Evolutionary conservation across 495 filamentous ascomycete species (phyloP).

Genomic region (Aspergillus funiculosus): DNA sequence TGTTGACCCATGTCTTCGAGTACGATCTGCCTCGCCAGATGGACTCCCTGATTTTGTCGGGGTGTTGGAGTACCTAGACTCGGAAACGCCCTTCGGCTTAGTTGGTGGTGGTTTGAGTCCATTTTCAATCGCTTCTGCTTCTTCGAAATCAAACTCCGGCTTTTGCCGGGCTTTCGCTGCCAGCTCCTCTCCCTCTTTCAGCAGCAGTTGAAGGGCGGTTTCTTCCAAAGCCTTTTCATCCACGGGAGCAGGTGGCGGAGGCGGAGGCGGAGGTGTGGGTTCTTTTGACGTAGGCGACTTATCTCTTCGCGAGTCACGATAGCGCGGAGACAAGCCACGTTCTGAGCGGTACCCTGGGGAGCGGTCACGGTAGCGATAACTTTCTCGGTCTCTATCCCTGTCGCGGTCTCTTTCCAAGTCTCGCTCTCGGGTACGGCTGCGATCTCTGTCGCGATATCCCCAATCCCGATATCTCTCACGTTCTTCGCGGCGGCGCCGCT

Average conservation of each 20-base stretch:
- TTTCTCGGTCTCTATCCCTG: conserved; percentile 34
- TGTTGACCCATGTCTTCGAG: conserved; percentile 26
- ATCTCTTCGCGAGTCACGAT: conserved; percentile 36
- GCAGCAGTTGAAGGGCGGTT: conserved; percentile 47
- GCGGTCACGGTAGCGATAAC: conserved; percentile 36
- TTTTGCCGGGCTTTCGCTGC: conserved; percentile 55
- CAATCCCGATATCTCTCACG: conserved; percentile 35
- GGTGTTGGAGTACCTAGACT: conserved; percentile 28
- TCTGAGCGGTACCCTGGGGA: conserved; percentile 36
- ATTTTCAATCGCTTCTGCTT: conserved; percentile 45
- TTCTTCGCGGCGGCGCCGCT: conserved; percentile 43
- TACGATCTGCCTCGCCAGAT: conserved; percentile 22
- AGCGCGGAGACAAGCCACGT: conserved; percentile 34
- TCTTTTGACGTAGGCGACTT: conserved; percentile 36
- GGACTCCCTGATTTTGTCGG: conserved; percentile 28
- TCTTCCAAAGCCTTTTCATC: conserved; percentile 56
- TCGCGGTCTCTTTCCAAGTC: conserved; percentile 39
- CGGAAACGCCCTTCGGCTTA: conserved; percentile 23
- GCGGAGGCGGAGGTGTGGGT: conserved; percentile 29
- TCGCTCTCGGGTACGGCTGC: conserved; percentile 25
- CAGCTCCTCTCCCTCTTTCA: conserved; percentile 56
- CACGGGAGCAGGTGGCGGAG: conserved; percentile 29
- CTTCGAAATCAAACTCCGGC: conserved; percentile 53
- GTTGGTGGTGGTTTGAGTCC: conserved; percentile 34
- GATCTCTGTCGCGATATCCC: conserved; percentile 30